Percentiles rank a stretch among this genome's conserved stretches.
These are phyloP conservation scores for Trichoderma parareesei DNA, from an alignment of 495 filamentous ascomycete genomes.

Conservation along the genomic window DNA sequence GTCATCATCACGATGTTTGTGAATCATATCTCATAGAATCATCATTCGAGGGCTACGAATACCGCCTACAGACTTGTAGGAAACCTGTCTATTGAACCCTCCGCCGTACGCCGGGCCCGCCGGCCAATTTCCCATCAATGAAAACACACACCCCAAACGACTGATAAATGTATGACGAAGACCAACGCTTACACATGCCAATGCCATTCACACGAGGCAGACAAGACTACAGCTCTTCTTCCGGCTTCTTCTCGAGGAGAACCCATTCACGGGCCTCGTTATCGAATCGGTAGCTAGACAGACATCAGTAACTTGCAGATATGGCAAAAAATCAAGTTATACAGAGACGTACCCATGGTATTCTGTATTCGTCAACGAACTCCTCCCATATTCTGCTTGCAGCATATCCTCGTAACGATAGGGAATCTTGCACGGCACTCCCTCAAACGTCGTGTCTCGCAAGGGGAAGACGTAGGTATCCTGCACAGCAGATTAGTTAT, in stretches of 20 bases:
- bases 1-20: not conserved
- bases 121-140: too few relatives aligned
- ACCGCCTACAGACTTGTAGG: too few relatives aligned
- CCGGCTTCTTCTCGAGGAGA: constrained; percentile 12
- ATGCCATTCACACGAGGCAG: not conserved
- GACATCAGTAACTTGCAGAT: not conserved
- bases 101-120: too few relatives aligned
- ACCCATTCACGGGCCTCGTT: constrained; percentile 29
- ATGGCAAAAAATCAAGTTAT: not conserved
- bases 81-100: too few relatives aligned
- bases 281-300: constrained; percentile 32
- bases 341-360: constrained; percentile 43
- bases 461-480: constrained; percentile 33
- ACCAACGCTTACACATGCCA: not conserved
- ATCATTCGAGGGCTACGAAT: too few relatives aligned
- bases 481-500: constrained; percentile 14
- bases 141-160: too few relatives aligned
- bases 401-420: constrained; percentile 54
- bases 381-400: constrained; percentile 48
- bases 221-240: not conserved
- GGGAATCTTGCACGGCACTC: constrained; percentile 51
- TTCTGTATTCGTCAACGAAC: constrained; percentile 41
- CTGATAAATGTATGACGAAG: not conserved
- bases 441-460: constrained; percentile 51
- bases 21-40: not conserved